These are phyloP conservation scores for Didymella lethalis DNA, from an alignment of 2,329 filamentous ascomycete species.

Conservation along the genomic window DNA sequence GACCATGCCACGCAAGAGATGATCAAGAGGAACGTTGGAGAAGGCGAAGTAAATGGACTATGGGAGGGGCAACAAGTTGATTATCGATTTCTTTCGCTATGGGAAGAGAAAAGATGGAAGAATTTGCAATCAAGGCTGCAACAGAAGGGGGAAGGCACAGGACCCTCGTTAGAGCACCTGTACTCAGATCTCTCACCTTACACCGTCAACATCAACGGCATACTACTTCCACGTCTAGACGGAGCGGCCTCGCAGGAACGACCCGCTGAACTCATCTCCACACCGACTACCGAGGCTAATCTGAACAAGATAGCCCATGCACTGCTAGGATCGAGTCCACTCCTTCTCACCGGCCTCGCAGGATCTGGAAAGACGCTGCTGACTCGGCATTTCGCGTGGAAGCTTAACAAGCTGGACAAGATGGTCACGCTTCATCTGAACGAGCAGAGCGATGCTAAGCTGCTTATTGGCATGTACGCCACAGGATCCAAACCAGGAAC, in stretches of 20 bases:
- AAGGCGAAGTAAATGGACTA: conserved; percentile 68
- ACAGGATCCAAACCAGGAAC: conserved; percentile 86
- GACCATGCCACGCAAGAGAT: conserved; percentile 80
- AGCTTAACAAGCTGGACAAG: conserved; percentile 77
- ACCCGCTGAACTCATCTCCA: conserved; percentile 61
- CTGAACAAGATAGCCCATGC: conserved; percentile 72
- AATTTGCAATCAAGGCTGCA: conserved; percentile 26
- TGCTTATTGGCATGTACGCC: conserved; percentile 92
- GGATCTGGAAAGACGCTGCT: conserved; percentile 92
- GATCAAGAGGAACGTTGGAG: conserved; percentile 70
- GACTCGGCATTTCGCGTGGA: conserved; percentile 80
- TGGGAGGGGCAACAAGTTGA: conserved; percentile 82
- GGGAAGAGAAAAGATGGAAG: conserved; percentile 67
- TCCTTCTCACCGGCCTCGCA: conserved; percentile 81
- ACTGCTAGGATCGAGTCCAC: conserved; percentile 72
- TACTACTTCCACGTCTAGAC: conserved; percentile 51
- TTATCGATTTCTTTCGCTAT: conserved; percentile 74
- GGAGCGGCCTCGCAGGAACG: conserved; percentile 38
- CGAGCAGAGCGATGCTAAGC: conserved; percentile 97
- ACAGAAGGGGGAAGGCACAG: conserved; percentile 5
- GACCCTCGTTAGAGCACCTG: conserved; percentile 8
- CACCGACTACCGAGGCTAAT: conserved; percentile 76
- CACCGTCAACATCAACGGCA: conserved; percentile 46
- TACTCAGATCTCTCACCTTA: conserved; percentile 40
- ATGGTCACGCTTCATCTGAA: conserved; percentile 97